These are phyloP conservation scores for Atalantia buxifolia DNA, from an alignment of 345 rosid genomes.

Conservation along the genomic window DNA sequence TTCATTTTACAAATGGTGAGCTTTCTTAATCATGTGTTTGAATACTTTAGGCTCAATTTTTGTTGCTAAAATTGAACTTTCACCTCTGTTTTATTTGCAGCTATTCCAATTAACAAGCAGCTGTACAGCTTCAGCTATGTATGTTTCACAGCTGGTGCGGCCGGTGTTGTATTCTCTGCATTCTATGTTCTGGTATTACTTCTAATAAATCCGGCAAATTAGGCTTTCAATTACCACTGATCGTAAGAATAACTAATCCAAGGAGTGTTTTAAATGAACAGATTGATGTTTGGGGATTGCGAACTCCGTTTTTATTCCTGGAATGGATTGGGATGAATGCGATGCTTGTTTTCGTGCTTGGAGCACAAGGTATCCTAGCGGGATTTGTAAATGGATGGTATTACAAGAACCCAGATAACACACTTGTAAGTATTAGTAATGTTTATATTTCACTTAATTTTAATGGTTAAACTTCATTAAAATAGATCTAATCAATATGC, in stretches of 20 bases:
- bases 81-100: constrained; percentile 25
- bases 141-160: constrained; percentile 63
- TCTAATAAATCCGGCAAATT: not conserved
- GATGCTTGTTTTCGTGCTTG: constrained; percentile 63
- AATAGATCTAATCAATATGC: not conserved
- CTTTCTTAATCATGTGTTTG: not conserved
- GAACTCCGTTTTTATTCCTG: constrained; percentile 52
- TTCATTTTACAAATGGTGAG: constrained; percentile 61
- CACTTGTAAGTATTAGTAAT: constrained; percentile 40
- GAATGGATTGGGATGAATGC: constrained; percentile 82
- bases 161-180: constrained; percentile 57
- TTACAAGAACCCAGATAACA: constrained; percentile 38
- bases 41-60: not conserved
- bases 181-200: constrained; percentile 49
- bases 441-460: no score
- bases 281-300: constrained; percentile 58
- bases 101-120: constrained; percentile 71
- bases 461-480: not conserved
- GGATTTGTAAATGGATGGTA: constrained; percentile 68
- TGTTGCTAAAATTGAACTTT: not conserved
- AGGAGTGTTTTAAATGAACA: constrained; percentile 12
- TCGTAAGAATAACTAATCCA: not conserved
- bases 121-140: constrained; percentile 66
- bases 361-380: constrained; percentile 58
- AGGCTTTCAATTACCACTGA: not conserved